Percentiles rank a stretch among this genome's conserved stretches.
Evolutionary conservation across 2,329 filamentous ascomycete genomes (phyloP).

Genomic region (Cercospora brassicicola): DNA sequence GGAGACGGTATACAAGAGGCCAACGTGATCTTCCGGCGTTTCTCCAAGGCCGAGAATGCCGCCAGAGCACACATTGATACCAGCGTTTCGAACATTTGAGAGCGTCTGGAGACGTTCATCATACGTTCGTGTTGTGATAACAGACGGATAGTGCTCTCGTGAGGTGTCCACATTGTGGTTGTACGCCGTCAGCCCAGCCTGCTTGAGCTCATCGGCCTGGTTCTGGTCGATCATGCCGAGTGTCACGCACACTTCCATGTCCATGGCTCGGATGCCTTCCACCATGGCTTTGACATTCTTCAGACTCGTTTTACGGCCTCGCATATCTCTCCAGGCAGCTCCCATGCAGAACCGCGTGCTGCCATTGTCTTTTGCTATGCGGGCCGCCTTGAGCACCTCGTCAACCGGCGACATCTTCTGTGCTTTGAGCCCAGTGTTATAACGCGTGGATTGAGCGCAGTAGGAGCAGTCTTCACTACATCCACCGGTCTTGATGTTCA

Average conservation of each 20-base stretch:
- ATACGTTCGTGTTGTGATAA: constrained; percentile 83
- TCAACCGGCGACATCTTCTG: constrained; percentile 78
- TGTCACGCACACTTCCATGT: constrained; percentile 92
- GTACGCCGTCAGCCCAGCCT: constrained; percentile 83
- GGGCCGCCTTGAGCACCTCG: constrained; percentile 74
- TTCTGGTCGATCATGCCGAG: constrained; percentile 80
- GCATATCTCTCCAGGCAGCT: constrained; percentile 91
- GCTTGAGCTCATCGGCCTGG: constrained; percentile 79
- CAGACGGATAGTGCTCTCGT: constrained; percentile 80
- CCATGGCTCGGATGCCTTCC: constrained; percentile 72
- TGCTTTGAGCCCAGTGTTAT: constrained; percentile 74
- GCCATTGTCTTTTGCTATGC: constrained; percentile 75
- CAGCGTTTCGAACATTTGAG: constrained; percentile 76
- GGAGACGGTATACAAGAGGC: constrained; percentile 77
- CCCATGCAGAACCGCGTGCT: constrained; percentile 95
- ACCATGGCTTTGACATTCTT: constrained; percentile 87
- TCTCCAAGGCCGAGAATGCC: constrained; percentile 86
- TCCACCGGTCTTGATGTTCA: constrained; percentile 95
- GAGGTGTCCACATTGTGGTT: constrained; percentile 94
- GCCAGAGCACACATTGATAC: constrained; percentile 86
- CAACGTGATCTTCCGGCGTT: constrained; percentile 73
- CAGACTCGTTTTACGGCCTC: constrained; percentile 78
- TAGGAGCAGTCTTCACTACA: constrained; percentile 93
- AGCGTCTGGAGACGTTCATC: constrained; percentile 83
- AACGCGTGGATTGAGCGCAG: constrained; percentile 83